These are phyloP conservation scores for Penicillium verhagenii DNA, from an alignment of 495 filamentous ascomycete genomes.

Conservation along the genomic window DNA sequence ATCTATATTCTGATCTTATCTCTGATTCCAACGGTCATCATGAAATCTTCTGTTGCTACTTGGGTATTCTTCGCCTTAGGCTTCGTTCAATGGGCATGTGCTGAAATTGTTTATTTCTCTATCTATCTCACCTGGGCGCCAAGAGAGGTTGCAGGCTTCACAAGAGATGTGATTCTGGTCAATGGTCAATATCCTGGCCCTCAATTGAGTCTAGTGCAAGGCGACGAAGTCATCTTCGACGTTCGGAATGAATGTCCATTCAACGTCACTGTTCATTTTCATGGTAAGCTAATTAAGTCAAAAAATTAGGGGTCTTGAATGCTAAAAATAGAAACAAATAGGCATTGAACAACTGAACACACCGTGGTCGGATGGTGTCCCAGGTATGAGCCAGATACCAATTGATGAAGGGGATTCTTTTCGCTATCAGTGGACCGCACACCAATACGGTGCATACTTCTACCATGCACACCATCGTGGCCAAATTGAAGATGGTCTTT, in stretches of 20 bases:
- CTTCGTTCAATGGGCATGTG: constrained; percentile 15
- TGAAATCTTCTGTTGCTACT: constrained; percentile 8
- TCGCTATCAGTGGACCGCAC: constrained; percentile 45
- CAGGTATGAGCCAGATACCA: constrained; percentile 45
- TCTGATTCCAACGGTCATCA: background rate
- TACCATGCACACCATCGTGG: constrained; percentile 55
- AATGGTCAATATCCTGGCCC: constrained; percentile 64
- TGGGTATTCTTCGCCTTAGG: constrained; percentile 11
- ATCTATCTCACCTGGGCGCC: constrained; percentile 34
- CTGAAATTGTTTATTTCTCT: constrained; percentile 30
- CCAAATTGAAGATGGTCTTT: constrained; percentile 56
- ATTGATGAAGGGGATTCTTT: constrained; percentile 47
- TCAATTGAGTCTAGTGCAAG: constrained; percentile 56
- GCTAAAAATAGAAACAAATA: constrained; percentile 6
- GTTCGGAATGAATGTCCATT: constrained; percentile 57
- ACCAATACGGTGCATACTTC: constrained; percentile 31
- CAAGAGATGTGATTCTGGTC: constrained; percentile 53
- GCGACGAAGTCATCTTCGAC: constrained; percentile 59
- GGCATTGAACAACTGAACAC: constrained; percentile 41
- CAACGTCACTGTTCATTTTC: constrained; percentile 53
- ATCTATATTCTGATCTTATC: background rate
- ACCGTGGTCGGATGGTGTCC: constrained; percentile 56
- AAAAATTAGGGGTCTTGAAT: background rate
- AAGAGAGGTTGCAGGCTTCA: constrained; percentile 26
- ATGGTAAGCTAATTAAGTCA: constrained; percentile 31